Conservation (phyloP, 129 eudicot genomes). For the Tagetes erecta region DNA sequence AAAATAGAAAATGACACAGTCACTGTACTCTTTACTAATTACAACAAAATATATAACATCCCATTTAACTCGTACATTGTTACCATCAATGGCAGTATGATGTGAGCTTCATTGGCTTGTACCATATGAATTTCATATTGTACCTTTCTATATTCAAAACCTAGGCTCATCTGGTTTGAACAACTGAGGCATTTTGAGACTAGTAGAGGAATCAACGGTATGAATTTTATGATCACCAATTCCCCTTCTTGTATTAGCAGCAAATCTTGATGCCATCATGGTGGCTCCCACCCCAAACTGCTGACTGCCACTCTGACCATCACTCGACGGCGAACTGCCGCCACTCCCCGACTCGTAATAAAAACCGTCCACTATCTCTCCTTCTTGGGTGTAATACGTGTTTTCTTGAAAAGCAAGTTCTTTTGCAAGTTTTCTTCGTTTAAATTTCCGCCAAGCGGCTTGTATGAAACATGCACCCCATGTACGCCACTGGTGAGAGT, state of each 20-base stretch:
- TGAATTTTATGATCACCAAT: conserved; percentile 30
- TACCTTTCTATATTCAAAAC: conserved; percentile 40
- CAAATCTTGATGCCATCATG: conserved; percentile 69
- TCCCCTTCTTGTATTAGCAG: conserved; percentile 61
- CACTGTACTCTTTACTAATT: conserved; percentile 28
- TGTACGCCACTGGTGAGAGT: conserved; percentile 93
- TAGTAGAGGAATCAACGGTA: conserved; percentile 47
- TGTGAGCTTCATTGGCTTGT: conserved; percentile 32
- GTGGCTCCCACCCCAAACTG: conserved; percentile 57
- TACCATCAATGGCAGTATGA: conserved; percentile 25
- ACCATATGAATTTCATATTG: conserved; percentile 15
- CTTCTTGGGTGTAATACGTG: conserved; percentile 21
- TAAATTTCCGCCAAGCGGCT: conserved; percentile 76
- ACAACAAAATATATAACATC: conserved; percentile 20
- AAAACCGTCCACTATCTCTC: conserved; percentile 25
- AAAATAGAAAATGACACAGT: conserved; percentile 12
- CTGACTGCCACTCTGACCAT: conserved; percentile 35
- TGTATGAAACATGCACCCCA: conserved; percentile 82
- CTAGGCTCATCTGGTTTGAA: conserved; percentile 86
- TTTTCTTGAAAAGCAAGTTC: conserved; percentile 61
- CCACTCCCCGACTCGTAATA: conserved; percentile 28
- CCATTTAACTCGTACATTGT: conserved; percentile 11
- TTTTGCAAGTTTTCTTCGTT: conserved; percentile 58
- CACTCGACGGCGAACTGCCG: conserved; percentile 29
- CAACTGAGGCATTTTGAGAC: conserved; percentile 74